Evolutionary conservation across 495 filamentous ascomycete genomes (phyloP).

Genomic region (Neurospora cerealis): DNA sequence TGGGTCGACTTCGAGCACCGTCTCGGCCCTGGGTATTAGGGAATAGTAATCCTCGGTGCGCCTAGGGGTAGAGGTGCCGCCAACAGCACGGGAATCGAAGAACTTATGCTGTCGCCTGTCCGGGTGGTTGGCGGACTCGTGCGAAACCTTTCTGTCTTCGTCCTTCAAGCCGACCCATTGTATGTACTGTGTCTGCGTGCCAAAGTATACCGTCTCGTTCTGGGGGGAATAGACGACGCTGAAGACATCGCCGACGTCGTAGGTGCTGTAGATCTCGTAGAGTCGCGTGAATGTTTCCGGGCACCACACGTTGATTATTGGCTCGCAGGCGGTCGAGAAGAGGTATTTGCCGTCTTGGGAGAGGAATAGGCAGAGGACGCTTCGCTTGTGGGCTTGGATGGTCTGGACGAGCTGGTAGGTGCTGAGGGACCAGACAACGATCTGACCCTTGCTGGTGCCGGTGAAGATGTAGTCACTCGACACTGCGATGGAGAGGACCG

Average conservation of each 20-base stretch:
- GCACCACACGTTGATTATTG: slow-evolving; percentile 74
- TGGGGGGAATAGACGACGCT: slow-evolving; percentile 75
- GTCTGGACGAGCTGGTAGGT: slow-evolving; percentile 69
- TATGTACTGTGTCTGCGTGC: slow-evolving; percentile 89
- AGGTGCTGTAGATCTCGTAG: slow-evolving; percentile 85
- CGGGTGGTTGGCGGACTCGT: slow-evolving; percentile 60
- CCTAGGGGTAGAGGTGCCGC: slow-evolving; percentile 65
- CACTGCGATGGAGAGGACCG: slow-evolving; percentile 62
- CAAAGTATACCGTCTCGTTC: slow-evolving; percentile 77
- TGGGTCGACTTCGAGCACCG: slow-evolving; percentile 68
- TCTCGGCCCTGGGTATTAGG: slow-evolving; percentile 45
- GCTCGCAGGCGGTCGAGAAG: slow-evolving; percentile 89
- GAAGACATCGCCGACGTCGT: slow-evolving; percentile 94
- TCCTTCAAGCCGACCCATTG: slow-evolving; percentile 52
- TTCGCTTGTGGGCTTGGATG: slow-evolving; percentile 79
- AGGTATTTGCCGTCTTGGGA: slow-evolving; percentile 64
- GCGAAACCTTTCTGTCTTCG: slow-evolving; percentile 38
- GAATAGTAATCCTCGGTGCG: slow-evolving; percentile 40
- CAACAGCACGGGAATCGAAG: slow-evolving; percentile 83
- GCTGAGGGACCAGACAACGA: slow-evolving; percentile 79
- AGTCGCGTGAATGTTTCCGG: slow-evolving; percentile 38
- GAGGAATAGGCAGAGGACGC: slow-evolving; percentile 76
- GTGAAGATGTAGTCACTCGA: slow-evolving; percentile 62
- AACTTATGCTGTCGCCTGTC: slow-evolving; percentile 80
- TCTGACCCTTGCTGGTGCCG: slow-evolving; percentile 85